phyloP scores from a whole-genome alignment of 352 stramenopile species.

The Achlya hypogyna region DNA sequence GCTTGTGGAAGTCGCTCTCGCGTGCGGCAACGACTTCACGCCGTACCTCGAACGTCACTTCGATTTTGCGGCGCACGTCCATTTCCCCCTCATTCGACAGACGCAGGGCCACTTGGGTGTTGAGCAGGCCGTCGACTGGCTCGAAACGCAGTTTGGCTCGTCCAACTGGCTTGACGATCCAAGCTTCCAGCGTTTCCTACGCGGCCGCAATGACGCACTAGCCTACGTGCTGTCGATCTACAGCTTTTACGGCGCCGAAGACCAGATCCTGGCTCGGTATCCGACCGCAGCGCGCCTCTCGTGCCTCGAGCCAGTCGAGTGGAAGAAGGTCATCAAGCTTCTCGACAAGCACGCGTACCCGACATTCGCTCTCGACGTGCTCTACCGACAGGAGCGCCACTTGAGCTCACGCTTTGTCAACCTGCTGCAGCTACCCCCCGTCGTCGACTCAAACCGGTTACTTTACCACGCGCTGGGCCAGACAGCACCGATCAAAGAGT shows the following conservation, averaged over 20 bases:
- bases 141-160: slow-evolving; percentile 28
- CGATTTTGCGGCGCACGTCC: slow-evolving; percentile 34
- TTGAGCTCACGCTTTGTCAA: slow-evolving; percentile 54
- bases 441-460: background rate
- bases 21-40: slow-evolving; percentile 87
- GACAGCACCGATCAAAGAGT: background rate
- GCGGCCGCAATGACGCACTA: slow-evolving; percentile 31
- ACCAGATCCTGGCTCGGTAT: slow-evolving; percentile 40
- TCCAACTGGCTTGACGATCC: slow-evolving; percentile 40
- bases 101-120: slow-evolving; percentile 31
- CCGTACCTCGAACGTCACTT: slow-evolving; percentile 55
- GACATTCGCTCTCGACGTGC: slow-evolving; percentile 48
- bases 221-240: slow-evolving; percentile 62
- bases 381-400: slow-evolving; percentile 34
- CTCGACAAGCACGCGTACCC: slow-evolving; percentile 53
- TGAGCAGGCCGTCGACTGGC: slow-evolving; percentile 45
- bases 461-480: background rate
- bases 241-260: slow-evolving; percentile 55
- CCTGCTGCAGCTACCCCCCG: slow-evolving; percentile 15
- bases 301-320: slow-evolving; percentile 21
- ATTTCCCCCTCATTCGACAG: slow-evolving; percentile 48
- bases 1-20: slow-evolving; percentile 75
- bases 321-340: slow-evolving; percentile 48
- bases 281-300: slow-evolving; percentile 22
- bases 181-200: slow-evolving; percentile 35